Conservation (phyloP, 2,329 filamentous ascomycete genomes). For the Neofusicoccum kwambonambiense region DNA sequence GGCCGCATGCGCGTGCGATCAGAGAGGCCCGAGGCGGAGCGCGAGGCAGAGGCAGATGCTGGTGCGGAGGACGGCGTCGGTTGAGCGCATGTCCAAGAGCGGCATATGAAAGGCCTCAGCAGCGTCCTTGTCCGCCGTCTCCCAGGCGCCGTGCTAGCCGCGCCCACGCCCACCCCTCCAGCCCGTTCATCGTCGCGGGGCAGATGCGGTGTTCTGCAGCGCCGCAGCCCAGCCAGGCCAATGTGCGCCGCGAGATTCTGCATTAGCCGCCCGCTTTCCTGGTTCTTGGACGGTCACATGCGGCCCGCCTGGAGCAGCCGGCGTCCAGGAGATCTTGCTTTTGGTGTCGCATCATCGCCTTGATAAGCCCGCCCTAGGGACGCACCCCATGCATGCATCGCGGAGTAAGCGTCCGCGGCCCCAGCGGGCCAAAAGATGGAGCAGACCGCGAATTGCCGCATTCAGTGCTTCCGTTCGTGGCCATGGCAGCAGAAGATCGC, state of each 20-base stretch:
- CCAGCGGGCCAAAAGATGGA: not conserved
- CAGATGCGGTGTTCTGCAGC: not conserved
- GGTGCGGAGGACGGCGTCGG: not conserved
- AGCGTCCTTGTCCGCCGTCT: too few relatives aligned
- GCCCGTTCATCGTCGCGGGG: not conserved
- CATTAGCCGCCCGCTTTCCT: not conserved
- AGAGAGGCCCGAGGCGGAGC: not conserved
- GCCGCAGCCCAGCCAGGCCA: not conserved
- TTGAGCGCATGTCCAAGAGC: not conserved
- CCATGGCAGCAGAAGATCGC: not conserved
- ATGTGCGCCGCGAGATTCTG: not conserved
- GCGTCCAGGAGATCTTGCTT: not conserved
- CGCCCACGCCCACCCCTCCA: too few relatives aligned
- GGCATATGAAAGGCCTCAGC: too few relatives aligned
- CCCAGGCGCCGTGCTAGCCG: too few relatives aligned
- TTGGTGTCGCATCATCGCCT: not conserved
- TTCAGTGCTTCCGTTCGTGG: not conserved
- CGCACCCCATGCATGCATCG: not conserved
- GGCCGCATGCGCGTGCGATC: too few relatives aligned
- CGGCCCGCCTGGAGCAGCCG: not conserved
- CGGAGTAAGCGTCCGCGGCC: not conserved
- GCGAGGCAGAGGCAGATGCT: not conserved
- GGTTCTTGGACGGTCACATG: slow-evolving; percentile 5
- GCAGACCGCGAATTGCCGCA: not conserved
- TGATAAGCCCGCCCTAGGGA: not conserved